Evolutionary conservation across 331 rosid genomes (phyloP).

Genomic region (Malus hybrid): DNA sequence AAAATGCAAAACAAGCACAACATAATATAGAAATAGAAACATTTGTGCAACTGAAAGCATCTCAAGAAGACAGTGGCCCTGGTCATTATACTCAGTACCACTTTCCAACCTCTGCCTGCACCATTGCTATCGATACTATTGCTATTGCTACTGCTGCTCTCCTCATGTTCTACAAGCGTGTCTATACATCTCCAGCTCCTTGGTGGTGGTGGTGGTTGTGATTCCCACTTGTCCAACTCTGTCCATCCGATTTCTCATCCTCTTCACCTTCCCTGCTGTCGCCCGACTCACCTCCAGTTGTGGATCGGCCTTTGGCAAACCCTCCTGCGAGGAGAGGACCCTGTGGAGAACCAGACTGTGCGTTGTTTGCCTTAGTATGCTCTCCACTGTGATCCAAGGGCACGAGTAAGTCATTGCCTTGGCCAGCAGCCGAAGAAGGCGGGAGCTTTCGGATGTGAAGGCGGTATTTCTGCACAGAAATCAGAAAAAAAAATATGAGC

Average conservation of each 20-base stretch:
- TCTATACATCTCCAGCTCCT: slow-evolving; percentile 26
- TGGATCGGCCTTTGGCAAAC: slow-evolving; percentile 47
- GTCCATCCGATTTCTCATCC: slow-evolving; percentile 74
- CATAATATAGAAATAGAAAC: no score
- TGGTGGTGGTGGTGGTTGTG: slow-evolving; percentile 24
- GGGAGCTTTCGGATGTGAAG: slow-evolving; percentile 66
- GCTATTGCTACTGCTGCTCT: no score
- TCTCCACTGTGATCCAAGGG: slow-evolving; percentile 36
- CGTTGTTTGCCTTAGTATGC: slow-evolving; percentile 26
- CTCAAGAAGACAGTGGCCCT: no score
- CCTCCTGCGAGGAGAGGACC: slow-evolving; percentile 51
- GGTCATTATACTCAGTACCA: no score
- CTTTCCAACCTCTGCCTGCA: no score
- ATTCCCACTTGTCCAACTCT: slow-evolving; percentile 46
- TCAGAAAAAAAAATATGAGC: background rate
- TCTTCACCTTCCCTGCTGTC: slow-evolving; percentile 57
- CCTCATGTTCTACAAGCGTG: no score
- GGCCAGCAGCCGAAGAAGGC: slow-evolving; percentile 23
- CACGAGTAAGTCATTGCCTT: slow-evolving; percentile 35
- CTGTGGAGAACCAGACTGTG: slow-evolving; percentile 61
- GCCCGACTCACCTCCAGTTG: slow-evolving; percentile 25
- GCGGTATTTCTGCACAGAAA: slow-evolving; percentile 64
- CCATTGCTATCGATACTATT: no score
- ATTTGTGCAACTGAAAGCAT: no score
- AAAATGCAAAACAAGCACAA: no score